Conservation (phyloP, 371 early-diverging fungal species). For the Blakeslea trispora region DNA sequence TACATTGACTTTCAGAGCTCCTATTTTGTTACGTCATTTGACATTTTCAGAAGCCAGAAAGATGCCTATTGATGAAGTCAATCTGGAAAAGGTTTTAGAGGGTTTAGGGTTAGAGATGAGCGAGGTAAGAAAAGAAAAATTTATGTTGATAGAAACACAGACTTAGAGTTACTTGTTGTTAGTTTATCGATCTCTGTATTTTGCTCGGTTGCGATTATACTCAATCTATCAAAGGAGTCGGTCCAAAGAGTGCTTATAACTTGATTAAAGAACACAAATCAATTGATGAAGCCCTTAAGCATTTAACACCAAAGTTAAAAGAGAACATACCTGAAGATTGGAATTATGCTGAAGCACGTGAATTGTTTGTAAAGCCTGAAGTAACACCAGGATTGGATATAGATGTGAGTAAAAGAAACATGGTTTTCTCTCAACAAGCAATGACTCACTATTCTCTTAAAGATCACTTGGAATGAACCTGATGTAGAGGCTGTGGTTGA, state of each 20-base stretch:
- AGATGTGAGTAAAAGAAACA: constrained; percentile 44
- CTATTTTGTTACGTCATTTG: constrained; percentile 93
- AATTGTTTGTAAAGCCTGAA: constrained; percentile 86
- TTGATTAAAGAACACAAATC: constrained; percentile 88
- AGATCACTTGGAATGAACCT: constrained; percentile 86
- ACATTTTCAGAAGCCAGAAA: constrained; percentile 83
- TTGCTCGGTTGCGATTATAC: constrained; percentile 99
- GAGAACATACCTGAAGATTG: constrained; percentile 87
- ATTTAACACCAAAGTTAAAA: constrained; percentile 69
- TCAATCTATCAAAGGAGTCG: constrained; percentile 95
- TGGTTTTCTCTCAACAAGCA: neutral
- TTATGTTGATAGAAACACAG: neutral
- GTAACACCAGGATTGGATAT: constrained; percentile 69
- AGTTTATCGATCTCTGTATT: constrained; percentile 99
- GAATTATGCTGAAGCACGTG: constrained; percentile 91
- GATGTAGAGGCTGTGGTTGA: constrained; percentile 90
- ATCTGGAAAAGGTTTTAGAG: constrained; percentile 80
- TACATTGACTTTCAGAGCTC: constrained; percentile 95
- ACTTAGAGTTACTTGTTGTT: constrained; percentile 6
- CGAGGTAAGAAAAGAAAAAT: constrained; percentile 49
- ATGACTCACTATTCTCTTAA: neutral
- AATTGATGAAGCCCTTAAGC: constrained; percentile 87
- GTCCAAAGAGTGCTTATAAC: constrained; percentile 89
- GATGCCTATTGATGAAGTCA: constrained; percentile 89
- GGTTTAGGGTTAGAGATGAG: constrained; percentile 80